A percentile compares a stretch with the other conserved stretches of the same genome.
Conservation (phyloP, 2,329 filamentous ascomycete genomes). For the Colletotrichum cordylinicola region DNA sequence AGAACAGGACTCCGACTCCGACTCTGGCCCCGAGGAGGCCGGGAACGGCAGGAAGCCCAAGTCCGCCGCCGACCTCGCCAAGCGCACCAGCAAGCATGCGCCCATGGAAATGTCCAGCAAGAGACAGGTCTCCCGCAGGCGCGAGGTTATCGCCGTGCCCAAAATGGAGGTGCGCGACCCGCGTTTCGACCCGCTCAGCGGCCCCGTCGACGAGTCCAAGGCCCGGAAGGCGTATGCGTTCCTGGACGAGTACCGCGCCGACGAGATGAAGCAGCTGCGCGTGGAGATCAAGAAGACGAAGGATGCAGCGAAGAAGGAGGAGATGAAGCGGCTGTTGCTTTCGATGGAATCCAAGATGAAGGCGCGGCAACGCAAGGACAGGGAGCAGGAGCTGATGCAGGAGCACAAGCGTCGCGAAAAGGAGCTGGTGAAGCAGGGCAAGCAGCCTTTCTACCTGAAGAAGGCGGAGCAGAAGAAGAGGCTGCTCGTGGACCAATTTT, state of each 20-base stretch:
- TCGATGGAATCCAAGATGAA: conserved; percentile 82
- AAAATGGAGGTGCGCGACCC: conserved; percentile 77
- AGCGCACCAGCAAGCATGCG: conserved; percentile 80
- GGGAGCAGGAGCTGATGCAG: conserved; percentile 71
- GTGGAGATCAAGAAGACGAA: conserved; percentile 70
- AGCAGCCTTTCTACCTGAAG: conserved; percentile 94
- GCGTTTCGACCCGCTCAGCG: conserved; percentile 76
- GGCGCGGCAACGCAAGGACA: conserved; percentile 72
- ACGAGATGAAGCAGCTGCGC: conserved; percentile 81
- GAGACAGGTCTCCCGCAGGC: conserved; percentile 80
- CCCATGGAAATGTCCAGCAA: conserved; percentile 85
- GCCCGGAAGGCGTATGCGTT: conserved; percentile 82
- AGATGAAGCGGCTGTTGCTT: conserved; percentile 74
- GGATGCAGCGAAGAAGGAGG: conserved; percentile 68
- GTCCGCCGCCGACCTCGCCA: conserved; percentile 37
- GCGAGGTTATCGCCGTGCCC: conserved; percentile 70
- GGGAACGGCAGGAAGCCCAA: conserved; percentile 30
- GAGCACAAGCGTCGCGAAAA: conserved; percentile 85
- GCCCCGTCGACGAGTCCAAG: conserved; percentile 59
- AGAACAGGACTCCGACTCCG: conserved; percentile 29
- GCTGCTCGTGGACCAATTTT: conserved; percentile 79
- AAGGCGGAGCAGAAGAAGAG: conserved; percentile 89
- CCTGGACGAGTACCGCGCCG: conserved; percentile 81
- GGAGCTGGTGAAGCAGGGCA: conserved; percentile 84
- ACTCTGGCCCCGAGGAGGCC: conserved; percentile 35